A percentile compares a stretch with the other conserved stretches of the same genome.
These are phyloP conservation scores for Mortierella sp. DNA, from an alignment of 371 early-diverging fungal species.

Conservation along the genomic window DNA sequence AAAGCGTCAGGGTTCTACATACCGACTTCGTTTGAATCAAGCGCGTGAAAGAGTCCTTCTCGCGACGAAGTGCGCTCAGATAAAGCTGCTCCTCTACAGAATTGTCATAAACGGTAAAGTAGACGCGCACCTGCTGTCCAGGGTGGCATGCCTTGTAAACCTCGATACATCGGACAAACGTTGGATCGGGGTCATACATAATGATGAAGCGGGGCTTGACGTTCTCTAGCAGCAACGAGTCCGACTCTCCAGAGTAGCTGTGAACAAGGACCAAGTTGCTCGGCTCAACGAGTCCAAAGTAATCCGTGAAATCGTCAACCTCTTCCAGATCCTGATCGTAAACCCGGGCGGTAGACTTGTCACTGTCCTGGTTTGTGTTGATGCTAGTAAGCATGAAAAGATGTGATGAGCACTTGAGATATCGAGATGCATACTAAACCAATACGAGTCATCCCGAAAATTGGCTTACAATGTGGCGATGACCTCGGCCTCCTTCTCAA, in stretches of 20 bases:
- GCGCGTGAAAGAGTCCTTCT: conserved; percentile 95
- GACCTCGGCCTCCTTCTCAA: conserved; percentile 65
- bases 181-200: conserved; percentile 91
- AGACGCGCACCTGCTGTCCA: conserved; percentile 75
- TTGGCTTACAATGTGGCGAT: conserved; percentile 62
- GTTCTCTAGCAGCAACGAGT: conserved; percentile 71
- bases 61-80: conserved; percentile 84
- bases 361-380: conserved; percentile 24
- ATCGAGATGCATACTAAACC: neutral
- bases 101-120: conserved; percentile 93
- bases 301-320: conserved; percentile 52
- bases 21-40: conserved; percentile 93
- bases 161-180: conserved; percentile 91
- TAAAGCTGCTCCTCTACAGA: conserved; percentile 97
- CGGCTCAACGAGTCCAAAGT: conserved; percentile 58
- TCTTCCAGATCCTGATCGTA: conserved; percentile 49
- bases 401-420: neutral
- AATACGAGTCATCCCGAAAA: neutral
- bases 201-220: conserved; percentile 86
- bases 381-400: conserved; percentile 19
- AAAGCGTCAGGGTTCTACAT: conserved; percentile 23
- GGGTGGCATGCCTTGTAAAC: conserved; percentile 79
- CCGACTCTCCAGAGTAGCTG: conserved; percentile 69
- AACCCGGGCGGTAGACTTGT: conserved; percentile 11
- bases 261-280: conserved; percentile 69